Evolutionary conservation across 495 filamentous ascomycete genomes (phyloP).

Genomic region (Bryoglossum gracile): DNA sequence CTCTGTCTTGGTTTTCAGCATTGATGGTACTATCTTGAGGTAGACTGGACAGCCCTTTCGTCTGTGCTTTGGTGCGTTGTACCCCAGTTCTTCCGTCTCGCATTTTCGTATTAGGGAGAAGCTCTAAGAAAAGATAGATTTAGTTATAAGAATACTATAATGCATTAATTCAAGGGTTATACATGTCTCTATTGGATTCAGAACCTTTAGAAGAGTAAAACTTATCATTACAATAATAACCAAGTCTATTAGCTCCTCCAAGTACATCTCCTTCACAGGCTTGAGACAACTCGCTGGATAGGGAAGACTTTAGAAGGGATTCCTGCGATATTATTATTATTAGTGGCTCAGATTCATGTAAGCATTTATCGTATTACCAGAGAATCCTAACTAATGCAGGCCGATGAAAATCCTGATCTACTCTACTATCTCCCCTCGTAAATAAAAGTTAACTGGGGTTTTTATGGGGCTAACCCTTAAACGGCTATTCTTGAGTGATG

Average conservation of each 20-base stretch:
- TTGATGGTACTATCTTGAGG: too few species aligned
- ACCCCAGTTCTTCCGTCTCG: too few species aligned
- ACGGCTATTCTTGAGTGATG: too few species aligned
- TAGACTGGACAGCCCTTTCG: too few species aligned
- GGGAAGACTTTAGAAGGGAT: conserved; percentile 10
- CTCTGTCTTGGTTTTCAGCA: too few species aligned
- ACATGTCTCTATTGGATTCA: conserved; percentile 13
- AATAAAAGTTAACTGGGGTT: too few species aligned
- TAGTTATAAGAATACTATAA: too few species aligned
- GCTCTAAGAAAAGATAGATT: too few species aligned
- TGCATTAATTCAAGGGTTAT: conserved; percentile 25
- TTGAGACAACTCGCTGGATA: conserved; percentile 9
- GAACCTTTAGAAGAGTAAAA: conserved; percentile 2
- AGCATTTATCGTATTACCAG: neutral
- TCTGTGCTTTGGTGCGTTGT: too few species aligned
- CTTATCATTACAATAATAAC: conserved; percentile 3
- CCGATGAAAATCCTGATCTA: neutral
- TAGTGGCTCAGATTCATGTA: neutral
- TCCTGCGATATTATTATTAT: neutral
- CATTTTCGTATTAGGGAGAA: too few species aligned
- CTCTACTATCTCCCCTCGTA: too few species aligned
- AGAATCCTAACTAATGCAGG: neutral
- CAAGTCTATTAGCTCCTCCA: conserved; percentile 8
- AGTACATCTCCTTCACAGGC: conserved; percentile 6
- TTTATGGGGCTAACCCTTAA: too few species aligned